Evolutionary conservation across 2,329 filamentous ascomycete genomes (phyloP).

Genomic region (Penicillium expansum): DNA sequence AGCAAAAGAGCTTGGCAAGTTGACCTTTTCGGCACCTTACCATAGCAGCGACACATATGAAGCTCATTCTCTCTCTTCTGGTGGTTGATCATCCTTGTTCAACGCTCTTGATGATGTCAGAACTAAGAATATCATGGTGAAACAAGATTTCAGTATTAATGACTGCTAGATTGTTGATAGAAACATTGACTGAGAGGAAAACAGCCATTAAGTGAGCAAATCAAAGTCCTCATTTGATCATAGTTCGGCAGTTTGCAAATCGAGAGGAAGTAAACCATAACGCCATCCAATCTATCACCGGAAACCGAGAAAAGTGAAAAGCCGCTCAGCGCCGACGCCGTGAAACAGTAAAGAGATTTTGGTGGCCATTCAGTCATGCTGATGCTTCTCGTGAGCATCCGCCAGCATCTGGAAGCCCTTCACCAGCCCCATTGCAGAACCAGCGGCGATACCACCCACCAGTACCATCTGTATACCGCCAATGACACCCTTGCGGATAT

Average conservation of each 20-base stretch:
- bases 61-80: neutral
- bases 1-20: neutral
- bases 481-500: slow-evolving; percentile 34
- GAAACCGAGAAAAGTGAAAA: neutral
- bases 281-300: neutral
- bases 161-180: neutral
- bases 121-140: neutral
- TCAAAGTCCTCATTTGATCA: neutral
- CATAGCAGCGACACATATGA: neutral
- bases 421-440: slow-evolving; percentile 42
- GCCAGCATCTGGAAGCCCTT: slow-evolving; percentile 39
- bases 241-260: neutral
- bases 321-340: slow-evolving; percentile 1
- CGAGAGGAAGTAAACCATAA: neutral
- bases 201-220: too few species aligned
- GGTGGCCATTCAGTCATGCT: slow-evolving; percentile 3
- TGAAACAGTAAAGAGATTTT: neutral
- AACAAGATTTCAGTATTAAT: neutral
- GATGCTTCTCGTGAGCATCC: slow-evolving; percentile 10
- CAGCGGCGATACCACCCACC: slow-evolving; percentile 41
- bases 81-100: neutral
- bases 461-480: slow-evolving; percentile 42
- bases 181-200: neutral
- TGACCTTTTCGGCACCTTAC: neutral
- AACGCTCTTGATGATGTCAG: neutral